These are phyloP conservation scores for Pouteria campechiana DNA, from an alignment of 179 eudicot species.

Conservation along the genomic window DNA sequence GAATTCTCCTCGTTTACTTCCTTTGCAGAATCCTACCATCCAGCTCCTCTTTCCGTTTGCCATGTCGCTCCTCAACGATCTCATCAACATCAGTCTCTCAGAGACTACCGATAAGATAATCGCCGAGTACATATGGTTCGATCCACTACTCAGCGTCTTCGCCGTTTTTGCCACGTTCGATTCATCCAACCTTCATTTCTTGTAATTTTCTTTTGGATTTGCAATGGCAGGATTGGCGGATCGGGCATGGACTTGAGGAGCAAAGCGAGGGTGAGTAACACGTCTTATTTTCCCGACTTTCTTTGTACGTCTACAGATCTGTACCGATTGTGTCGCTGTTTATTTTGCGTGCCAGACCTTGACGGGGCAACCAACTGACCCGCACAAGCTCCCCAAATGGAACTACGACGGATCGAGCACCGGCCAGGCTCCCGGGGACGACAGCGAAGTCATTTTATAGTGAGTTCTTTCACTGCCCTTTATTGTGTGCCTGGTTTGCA, in stretches of 20 bases:
- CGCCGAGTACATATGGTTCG: conserved; percentile 4
- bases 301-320: too few species aligned
- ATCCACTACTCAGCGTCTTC: not conserved
- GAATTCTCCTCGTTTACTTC: too few species aligned
- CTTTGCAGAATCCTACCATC: too few species aligned
- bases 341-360: too few species aligned
- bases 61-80: conserved; percentile 2
- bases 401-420: conserved; percentile 22
- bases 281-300: too few species aligned
- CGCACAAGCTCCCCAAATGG: conserved; percentile 21
- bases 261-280: conserved; percentile 14
- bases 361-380: conserved; percentile 10
- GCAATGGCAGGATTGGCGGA: conserved; percentile 15
- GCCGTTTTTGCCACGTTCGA: not conserved
- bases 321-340: too few species aligned
- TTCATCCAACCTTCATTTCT: too few species aligned
- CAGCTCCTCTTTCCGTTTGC: too few species aligned
- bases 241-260: conserved; percentile 18
- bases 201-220: too few species aligned
- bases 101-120: conserved; percentile 1
- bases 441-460: conserved; percentile 20
- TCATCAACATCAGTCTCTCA: conserved; percentile 4
- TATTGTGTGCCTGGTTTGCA: not conserved
- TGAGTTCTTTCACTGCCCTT: not conserved
- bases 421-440: conserved; percentile 20